phyloP scores from a whole-genome alignment of 169 alveolate species.

The Amoebophrya sp. region DNA sequence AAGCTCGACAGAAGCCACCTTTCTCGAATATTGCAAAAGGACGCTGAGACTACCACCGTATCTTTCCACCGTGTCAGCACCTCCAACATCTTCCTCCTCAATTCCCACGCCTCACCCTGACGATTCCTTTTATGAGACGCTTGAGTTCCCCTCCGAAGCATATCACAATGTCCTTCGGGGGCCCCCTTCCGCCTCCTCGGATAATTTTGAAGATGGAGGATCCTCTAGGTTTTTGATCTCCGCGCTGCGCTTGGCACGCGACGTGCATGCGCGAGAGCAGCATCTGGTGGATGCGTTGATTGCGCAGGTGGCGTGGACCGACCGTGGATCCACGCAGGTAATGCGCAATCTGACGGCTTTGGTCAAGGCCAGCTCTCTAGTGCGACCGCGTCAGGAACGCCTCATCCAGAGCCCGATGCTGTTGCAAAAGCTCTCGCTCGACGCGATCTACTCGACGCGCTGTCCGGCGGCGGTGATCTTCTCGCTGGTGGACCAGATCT shows the following conservation, averaged over 20 bases:
- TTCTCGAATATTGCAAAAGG: background rate
- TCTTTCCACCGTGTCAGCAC: too few species aligned
- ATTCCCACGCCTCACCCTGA: background rate
- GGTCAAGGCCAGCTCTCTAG: background rate
- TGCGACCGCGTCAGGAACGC: background rate
- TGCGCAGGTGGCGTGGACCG: background rate
- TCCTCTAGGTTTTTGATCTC: background rate
- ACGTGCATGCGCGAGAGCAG: background rate
- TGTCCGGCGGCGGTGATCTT: background rate
- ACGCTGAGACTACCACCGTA: background rate
- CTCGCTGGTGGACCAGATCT: background rate
- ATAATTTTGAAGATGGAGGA: too few species aligned
- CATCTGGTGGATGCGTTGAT: background rate
- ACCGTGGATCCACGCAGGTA: background rate
- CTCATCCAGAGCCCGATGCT: background rate
- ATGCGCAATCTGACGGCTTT: background rate
- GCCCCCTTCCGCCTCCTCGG: too few species aligned
- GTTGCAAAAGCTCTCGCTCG: background rate
- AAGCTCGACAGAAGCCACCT: background rate
- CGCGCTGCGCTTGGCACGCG: background rate
- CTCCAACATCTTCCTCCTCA: too few species aligned
- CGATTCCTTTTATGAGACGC: background rate
- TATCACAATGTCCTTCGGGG: too few species aligned
- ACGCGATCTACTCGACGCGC: background rate
- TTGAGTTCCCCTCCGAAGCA: background rate